phyloP scores from a whole-genome alignment of 768 basidiomycete species.

The Polyporus arcularius region DNA sequence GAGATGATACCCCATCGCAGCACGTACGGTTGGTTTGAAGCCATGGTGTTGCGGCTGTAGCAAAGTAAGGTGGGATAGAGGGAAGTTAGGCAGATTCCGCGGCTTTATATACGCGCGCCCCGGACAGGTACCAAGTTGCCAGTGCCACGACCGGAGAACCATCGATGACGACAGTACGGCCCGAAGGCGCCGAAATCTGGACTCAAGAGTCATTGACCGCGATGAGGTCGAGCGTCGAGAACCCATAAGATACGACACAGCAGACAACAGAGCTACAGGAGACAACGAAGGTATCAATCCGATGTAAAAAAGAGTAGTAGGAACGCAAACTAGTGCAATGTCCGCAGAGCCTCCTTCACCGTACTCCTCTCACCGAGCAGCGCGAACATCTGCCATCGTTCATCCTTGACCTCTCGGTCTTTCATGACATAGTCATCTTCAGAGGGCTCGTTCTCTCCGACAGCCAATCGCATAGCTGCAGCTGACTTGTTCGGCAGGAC shows the following conservation, averaged over 20 bases:
- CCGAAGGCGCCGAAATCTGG: neutral
- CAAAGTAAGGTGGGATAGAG: neutral
- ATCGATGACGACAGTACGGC: conserved; percentile 3
- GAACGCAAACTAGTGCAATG: conserved; percentile 29
- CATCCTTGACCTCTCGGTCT: conserved; percentile 58
- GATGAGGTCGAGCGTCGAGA: too few relatives aligned
- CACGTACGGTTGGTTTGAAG: conserved; percentile 36
- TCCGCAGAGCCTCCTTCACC: conserved; percentile 58
- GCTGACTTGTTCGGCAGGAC: conserved; percentile 80
- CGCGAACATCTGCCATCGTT: conserved; percentile 77
- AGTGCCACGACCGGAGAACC: neutral
- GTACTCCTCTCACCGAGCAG: conserved; percentile 73
- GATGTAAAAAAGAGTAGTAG: neutral
- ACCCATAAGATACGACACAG: neutral
- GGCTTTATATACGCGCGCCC: neutral
- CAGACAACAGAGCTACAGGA: neutral
- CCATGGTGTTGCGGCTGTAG: conserved; percentile 11
- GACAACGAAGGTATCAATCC: neutral
- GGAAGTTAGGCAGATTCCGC: neutral
- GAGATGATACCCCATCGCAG: conserved; percentile 89
- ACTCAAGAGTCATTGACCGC: neutral
- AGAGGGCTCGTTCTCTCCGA: conserved; percentile 52
- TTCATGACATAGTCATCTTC: conserved; percentile 61
- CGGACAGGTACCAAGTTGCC: too few relatives aligned
- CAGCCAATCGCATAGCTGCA: conserved; percentile 68